A percentile compares a stretch with the other conserved stretches of the same genome.
phyloP scores from a whole-genome alignment of 495 filamentous ascomycete species.

The Aspergillus hancockii region DNA sequence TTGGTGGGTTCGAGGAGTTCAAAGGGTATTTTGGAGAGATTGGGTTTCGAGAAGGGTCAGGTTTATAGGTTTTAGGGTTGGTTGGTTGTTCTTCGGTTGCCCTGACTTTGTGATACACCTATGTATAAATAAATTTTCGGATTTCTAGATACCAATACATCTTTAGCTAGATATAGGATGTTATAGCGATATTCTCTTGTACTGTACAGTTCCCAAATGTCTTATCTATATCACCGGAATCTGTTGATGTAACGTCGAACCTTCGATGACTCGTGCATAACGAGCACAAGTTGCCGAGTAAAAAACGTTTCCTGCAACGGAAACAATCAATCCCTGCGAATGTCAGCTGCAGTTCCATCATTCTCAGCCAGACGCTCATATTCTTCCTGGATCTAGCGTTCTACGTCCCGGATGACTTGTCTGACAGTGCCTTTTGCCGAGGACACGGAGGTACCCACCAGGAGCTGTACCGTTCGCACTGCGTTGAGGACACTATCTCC shows the following conservation, averaged over 20 bases:
- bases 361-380: conserved; percentile 3
- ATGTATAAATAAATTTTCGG: background rate
- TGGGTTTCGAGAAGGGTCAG: conserved; percentile 57
- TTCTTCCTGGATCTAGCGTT: conserved; percentile 13
- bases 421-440: conserved; percentile 9
- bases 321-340: conserved; percentile 16
- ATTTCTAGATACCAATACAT: background rate
- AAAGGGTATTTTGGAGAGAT: conserved; percentile 46
- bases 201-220: too few species aligned
- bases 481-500: conserved; percentile 14
- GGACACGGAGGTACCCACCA: background rate
- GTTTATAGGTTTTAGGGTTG: conserved; percentile 51
- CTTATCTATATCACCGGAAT: background rate
- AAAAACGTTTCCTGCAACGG: conserved; percentile 19
- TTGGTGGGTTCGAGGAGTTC: conserved; percentile 46
- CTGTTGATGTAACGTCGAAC: conserved; percentile 5
- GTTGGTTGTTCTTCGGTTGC: background rate
- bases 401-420: conserved; percentile 12
- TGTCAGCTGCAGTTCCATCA: background rate
- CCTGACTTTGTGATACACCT: background rate
- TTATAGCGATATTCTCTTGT: too few species aligned
- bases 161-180: too few species aligned
- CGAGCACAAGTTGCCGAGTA: conserved; percentile 20
- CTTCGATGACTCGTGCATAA: conserved; percentile 19
- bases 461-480: conserved; percentile 12